These are phyloP conservation scores for Chrysoporthe austroafricana DNA, from an alignment of 2,329 filamentous ascomycete genomes.

Conservation along the genomic window DNA sequence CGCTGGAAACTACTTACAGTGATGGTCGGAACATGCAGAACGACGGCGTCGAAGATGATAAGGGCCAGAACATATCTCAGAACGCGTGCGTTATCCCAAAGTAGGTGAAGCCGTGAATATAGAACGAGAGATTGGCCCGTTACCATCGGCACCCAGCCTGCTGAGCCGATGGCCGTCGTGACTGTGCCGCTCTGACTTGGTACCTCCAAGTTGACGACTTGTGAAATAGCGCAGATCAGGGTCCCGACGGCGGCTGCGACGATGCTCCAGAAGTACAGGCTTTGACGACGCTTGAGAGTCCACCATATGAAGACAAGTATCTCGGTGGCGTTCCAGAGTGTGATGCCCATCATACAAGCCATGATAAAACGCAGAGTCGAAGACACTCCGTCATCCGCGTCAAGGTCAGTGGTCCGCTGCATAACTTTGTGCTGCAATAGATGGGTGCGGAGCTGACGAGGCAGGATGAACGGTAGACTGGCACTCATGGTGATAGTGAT, in stretches of 20 bases:
- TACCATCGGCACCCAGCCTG: conserved; percentile 59
- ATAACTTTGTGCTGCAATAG: neutral
- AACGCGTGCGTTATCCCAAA: conserved; percentile 53
- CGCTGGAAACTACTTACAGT: conserved; percentile 43
- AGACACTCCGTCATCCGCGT: neutral
- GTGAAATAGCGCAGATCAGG: conserved; percentile 15
- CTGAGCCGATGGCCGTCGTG: conserved; percentile 8
- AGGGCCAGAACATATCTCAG: conserved; percentile 56
- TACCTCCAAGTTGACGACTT: conserved; percentile 19
- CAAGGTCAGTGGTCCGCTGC: neutral
- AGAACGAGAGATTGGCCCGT: conserved; percentile 61
- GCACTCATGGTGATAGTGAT: neutral
- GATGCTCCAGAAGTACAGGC: conserved; percentile 22
- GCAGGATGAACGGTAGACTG: neutral
- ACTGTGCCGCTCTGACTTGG: conserved; percentile 1
- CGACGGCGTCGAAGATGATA: conserved; percentile 58
- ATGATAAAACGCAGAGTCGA: conserved; percentile 12
- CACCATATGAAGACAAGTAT: conserved; percentile 20
- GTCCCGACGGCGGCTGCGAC: conserved; percentile 13
- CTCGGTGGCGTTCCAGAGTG: conserved; percentile 21
- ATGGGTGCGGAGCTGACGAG: neutral
- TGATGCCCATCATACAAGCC: conserved; percentile 17
- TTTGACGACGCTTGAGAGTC: conserved; percentile 11
- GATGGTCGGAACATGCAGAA: conserved; percentile 58
- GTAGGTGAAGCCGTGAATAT: conserved; percentile 63